Base-by-base conservation (phyloP, 352 stramenopile species). In the Poterioochromonas sp. region DNA sequence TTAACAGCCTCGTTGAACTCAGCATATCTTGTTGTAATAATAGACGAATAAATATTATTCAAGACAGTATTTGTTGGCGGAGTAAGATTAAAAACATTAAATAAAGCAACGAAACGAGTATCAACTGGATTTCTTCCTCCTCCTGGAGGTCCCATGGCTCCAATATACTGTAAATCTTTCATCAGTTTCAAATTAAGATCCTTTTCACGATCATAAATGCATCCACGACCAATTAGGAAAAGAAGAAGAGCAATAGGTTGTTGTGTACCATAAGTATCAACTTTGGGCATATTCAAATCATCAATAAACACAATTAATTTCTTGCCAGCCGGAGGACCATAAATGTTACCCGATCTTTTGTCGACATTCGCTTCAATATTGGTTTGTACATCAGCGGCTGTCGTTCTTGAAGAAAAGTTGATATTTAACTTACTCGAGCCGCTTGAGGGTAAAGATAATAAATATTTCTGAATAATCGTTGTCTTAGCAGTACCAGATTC, bases 211-310 rank as follows among this genome's bases (percentile, higher is more conserved):
- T 97, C 92, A 82, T 97, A 97, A 35, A 97, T 90, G 60, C 86
- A 88, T 20, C 91, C 91, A 41, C 90, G 86, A 43, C 85, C 92
- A 81, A 97, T 92, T 18, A 97, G 84, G 79, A 96, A 97, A 69
- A 96, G 90, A 29, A 97, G 83, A 20, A 97, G 82, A 0, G 93
- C 91, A 76, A 97, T 97, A 0, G 93, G 93, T 78, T 97, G 91
- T 82, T 97, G 93, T 0, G 93, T 97, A 64, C 93, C 93, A 81
- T 97, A 97, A 15, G 92, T 80, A 81, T 97, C 93, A 0, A 96
- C 91, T 79, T 95, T 96, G 44, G 93, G 93, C 93, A 97, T 97
- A 82, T 97, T 97, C 77, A 97, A 84, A 82, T 97, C 93, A 79
- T 97, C 93, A 54, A 97, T 91, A 76, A 97, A 97, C 34, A 97